Evolutionary conservation across 305 asterid species (phyloP).

Genomic region (Fraxinus platypoda): DNA sequence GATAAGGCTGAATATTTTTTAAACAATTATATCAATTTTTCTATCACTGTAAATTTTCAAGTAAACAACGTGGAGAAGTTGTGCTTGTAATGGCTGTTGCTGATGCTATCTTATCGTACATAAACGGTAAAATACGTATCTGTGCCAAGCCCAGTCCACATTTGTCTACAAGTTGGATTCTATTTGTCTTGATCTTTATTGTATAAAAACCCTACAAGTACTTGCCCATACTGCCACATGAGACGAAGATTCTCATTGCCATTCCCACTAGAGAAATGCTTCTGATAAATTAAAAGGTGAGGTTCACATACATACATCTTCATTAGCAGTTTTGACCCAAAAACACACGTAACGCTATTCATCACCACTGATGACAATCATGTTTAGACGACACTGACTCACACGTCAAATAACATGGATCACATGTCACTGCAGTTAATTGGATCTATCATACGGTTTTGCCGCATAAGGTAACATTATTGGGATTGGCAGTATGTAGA

Average conservation of each 20-base stretch:
- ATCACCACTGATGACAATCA: no score
- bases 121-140: no score
- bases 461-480: neutral
- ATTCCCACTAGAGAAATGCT: neutral
- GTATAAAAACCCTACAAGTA: no score
- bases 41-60: no score
- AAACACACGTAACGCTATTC: neutral
- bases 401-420: no score
- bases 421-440: no score
- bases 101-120: neutral
- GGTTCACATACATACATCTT: neutral
- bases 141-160: neutral
- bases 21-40: no score
- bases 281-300: neutral
- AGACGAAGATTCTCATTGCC: neutral
- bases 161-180: neutral
- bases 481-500: neutral
- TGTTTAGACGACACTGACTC: no score
- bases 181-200: neutral
- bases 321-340: neutral
- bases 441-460: no score
- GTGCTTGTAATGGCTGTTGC: neutral
- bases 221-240: no score
- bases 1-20: no score
- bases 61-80: neutral